Evolutionary conservation across 805 yeast species (phyloP), one percentile per base, ranked within the genome.

Genomic region (Kluyveromyces wickerhamii): DNA sequence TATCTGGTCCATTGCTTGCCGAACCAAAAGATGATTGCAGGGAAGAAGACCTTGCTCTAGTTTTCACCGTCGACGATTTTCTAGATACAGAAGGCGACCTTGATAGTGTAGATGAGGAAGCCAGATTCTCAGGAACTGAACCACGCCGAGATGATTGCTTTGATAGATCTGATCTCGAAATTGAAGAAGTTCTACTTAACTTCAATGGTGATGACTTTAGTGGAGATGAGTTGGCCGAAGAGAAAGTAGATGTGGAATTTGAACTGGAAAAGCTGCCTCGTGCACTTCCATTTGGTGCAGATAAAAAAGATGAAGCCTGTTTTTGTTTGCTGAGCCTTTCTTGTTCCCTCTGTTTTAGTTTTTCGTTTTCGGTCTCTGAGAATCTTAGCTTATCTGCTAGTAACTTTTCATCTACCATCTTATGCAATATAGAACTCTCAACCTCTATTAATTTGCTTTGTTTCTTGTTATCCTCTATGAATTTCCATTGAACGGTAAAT

Each of bases 1-100:
- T 17, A 10, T 28, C 9, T 13, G 21, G 23, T 25, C 29, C 6
- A 17, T 22, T 10, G 29, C 17, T 16, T n/a, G 26, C 27, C 25
- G 31, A 21, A 20, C 30, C 21, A 25, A 36, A 37, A 19, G 48
- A 35, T 4, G 60, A 44, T 37, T 57, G 62, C 18, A 57, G 42
- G 3, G 63, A 59, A 1, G 60, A 46, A 7, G 63, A 56, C 32
- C 62, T 48, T 48, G 44, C 11, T 35, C 37, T 21, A 23, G 39
- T 43, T 26, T 37, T 37, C n/a, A 38, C 43, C 6, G 26, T n/a
- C 3, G 24, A 18, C 4, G 36, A 13, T 17, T 34, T 34, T 21
- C 34, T 29, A 11, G 19, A 24, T 15, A 29, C 21, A 6, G 23
- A 21, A 3, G 30, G 17, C 5, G 42, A 33, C 14, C 21, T 15